Base-by-base conservation (phyloP, 2,329 filamentous ascomycete species). In the Alternaria ethzedia region DNA sequence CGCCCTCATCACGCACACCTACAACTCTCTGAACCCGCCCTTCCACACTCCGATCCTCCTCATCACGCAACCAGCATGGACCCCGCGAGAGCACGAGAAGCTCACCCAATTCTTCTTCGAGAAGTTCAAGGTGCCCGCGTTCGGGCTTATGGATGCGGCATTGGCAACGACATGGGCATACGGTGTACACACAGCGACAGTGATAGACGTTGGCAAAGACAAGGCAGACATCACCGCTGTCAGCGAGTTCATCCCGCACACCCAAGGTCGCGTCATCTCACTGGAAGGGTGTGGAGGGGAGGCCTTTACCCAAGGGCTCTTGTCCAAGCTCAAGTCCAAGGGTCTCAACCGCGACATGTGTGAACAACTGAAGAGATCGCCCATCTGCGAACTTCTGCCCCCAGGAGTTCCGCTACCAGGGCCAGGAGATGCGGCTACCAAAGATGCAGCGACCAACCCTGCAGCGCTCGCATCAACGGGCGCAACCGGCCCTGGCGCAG, bases 31-130 rank as follows among this genome's bases (percentile, higher is more conserved):
- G 63, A 96, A 93, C 64, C 94, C 93, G 25, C 93, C 93, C 4
- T 96, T 97, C 78, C 96, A 97, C 82, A 97, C 95, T 0, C 94
- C 96, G 2, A 93, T 99, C 68, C 86, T 98, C 79, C 88, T 99
- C 66, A 91, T 98, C 80, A 88, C 91, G 8, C 92, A 97, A 71
- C 94, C 96, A 5, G 90, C 90, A 70, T 99, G 96, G 95, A 94
- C 93, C 5, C 89, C 91, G 9, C 90, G 91, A 66, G 94, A 97
- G 79, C 91, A 91, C 77, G 95, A 98, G 81, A 88, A 87, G 43
- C 90, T 99, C 69, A 92, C 94, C 13, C 93, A 96, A 67, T 99
- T 97, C 83, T 89, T 98, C 68, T 99, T 99, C 75, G 96, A 99
- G 81, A 96, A 96, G 82, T 97, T 97, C 77, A 96, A 95, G 83